Percentiles rank a stretch among this genome's conserved stretches.
Conservation (phyloP, 768 basidiomycete species). For the Russula sp. region DNA sequence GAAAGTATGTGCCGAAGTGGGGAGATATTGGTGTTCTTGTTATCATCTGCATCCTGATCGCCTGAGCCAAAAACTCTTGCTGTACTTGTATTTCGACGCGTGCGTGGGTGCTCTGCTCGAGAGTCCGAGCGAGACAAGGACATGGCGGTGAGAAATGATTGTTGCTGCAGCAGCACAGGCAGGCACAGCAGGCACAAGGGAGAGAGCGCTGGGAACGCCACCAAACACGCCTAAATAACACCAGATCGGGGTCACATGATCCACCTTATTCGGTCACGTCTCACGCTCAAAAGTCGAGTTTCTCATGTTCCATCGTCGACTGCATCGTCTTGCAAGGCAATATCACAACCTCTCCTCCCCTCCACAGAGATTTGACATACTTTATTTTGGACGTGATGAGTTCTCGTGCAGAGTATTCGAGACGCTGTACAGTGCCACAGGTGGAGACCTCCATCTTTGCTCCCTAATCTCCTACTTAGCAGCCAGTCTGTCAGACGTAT, state of each 20-base stretch:
- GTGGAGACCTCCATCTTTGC: conserved; percentile 31
- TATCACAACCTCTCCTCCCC: conserved; percentile 1
- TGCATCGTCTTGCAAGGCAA: neutral
- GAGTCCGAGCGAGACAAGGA: conserved; percentile 14
- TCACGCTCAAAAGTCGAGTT: neutral
- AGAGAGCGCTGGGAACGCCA: too few species aligned
- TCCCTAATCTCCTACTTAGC: neutral
- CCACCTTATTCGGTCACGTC: neutral
- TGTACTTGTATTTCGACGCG: neutral
- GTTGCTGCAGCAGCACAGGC: too few species aligned
- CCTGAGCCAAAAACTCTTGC: conserved; percentile 11
- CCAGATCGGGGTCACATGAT: neutral
- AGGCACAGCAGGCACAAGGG: too few species aligned
- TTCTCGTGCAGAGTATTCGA: conserved; percentile 75
- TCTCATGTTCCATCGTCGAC: neutral
- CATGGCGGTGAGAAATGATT: neutral
- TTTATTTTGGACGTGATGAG: conserved; percentile 85
- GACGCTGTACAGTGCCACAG: conserved; percentile 53
- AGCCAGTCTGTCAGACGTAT: conserved; percentile 53
- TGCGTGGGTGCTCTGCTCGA: conserved; percentile 1
- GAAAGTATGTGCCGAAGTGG: conserved; percentile 14
- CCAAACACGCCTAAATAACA: too few species aligned
- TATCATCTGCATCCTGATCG: conserved; percentile 1
- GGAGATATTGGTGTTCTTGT: neutral
- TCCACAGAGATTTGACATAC: conserved; percentile 50